Evolutionary conservation across 441 rosid species (phyloP).

Genomic region (Pelargonium myrrhifolium): DNA sequence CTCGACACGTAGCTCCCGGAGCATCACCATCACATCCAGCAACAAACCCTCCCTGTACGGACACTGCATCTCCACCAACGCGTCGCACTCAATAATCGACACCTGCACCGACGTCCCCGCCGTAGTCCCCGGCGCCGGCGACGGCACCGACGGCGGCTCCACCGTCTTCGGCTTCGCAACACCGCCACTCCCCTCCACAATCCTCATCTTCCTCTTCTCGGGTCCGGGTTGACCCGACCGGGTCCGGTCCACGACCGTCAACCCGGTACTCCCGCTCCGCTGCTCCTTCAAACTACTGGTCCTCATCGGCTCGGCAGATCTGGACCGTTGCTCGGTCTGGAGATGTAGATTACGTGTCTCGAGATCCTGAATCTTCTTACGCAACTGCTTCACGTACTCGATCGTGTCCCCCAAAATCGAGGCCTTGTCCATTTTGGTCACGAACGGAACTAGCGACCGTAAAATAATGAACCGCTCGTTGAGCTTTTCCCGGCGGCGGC

Average conservation of each 20-base stretch:
- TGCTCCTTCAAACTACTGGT: slow-evolving; percentile 32
- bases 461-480: slow-evolving; percentile 71
- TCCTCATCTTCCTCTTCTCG: slow-evolving; percentile 53
- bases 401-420: slow-evolving; percentile 91
- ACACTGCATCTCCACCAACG: slow-evolving; percentile 69
- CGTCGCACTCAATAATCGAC: slow-evolving; percentile 81
- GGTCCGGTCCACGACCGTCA: slow-evolving; percentile 18
- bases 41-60: slow-evolving; percentile 60
- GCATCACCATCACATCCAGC: slow-evolving; percentile 62
- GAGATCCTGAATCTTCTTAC: slow-evolving; percentile 67
- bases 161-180: slow-evolving; percentile 33
- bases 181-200: slow-evolving; percentile 31
- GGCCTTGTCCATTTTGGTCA: slow-evolving; percentile 93
- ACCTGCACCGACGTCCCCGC: slow-evolving; percentile 49
- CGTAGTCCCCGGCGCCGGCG: slow-evolving; percentile 11
- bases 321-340: slow-evolving; percentile 36
- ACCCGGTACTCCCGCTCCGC: slow-evolving; percentile 28
- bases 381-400: slow-evolving; percentile 77
- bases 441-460: slow-evolving; percentile 80
- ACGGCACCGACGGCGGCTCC: slow-evolving; percentile 16
- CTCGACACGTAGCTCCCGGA: slow-evolving; percentile 60
- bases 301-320: slow-evolving; percentile 29
- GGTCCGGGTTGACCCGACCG: slow-evolving; percentile 16
- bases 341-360: slow-evolving; percentile 42
- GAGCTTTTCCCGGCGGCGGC: slow-evolving; percentile 86